Conservation (phyloP, 345 rosid genomes). For the Melaleuca quinquenervia region DNA sequence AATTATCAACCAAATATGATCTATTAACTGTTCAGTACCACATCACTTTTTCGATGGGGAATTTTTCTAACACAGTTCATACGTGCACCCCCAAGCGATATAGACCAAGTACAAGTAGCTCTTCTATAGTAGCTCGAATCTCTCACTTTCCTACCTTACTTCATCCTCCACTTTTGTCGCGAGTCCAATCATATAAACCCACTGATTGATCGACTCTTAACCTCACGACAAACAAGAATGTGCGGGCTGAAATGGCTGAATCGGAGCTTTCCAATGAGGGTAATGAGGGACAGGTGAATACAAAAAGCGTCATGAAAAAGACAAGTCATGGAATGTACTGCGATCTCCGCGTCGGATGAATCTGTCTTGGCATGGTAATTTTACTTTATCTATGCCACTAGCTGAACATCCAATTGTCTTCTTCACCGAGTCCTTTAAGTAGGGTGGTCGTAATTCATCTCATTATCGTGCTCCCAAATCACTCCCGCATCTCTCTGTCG, state of each 20-base stretch:
- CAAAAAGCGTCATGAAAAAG: background rate
- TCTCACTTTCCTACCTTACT: background rate
- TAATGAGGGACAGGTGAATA: background rate
- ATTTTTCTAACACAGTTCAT: too few species aligned
- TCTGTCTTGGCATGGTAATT: background rate
- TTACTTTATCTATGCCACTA: background rate
- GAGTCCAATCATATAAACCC: background rate
- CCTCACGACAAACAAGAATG: too few species aligned
- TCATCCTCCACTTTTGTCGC: background rate
- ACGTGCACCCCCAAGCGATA: too few species aligned
- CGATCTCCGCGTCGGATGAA: background rate
- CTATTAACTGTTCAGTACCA: too few species aligned
- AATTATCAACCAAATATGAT: too few species aligned
- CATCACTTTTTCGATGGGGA: too few species aligned
- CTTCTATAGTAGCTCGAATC: background rate
- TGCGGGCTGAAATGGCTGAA: background rate
- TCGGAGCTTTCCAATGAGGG: background rate
- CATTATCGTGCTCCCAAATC: background rate
- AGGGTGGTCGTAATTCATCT: background rate
- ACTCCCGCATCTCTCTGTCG: background rate
- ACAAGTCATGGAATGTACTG: background rate
- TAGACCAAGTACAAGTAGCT: background rate
- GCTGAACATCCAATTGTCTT: background rate
- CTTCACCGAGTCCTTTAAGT: background rate
- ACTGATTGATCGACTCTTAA: too few species aligned